Evolutionary conservation across 2,329 filamentous ascomycete species (phyloP), one percentile per base, ranked within the genome.

Genomic region (Trichothecium sympodiale): DNA sequence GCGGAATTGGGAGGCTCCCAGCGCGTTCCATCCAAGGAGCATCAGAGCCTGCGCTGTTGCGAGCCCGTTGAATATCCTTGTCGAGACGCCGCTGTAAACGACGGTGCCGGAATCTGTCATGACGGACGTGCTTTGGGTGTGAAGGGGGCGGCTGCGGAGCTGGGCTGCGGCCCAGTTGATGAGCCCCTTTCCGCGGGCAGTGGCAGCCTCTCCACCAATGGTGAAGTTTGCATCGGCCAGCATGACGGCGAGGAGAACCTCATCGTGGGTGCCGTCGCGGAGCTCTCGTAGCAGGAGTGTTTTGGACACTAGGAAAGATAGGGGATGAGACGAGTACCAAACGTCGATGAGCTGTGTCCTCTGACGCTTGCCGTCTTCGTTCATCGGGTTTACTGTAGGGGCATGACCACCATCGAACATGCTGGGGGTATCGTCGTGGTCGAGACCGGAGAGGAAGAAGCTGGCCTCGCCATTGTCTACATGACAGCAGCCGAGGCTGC

Each of bases 271-370:
- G n/a, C 49, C 54, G 37, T 60, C 56, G 16, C 57, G 52, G 8
- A 60, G 47, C 26, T 58, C 55, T 26, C 54, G 49, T 13, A 61
- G 49, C 8, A 63, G 49, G 8, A 63, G 43, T 2, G 59, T 62
- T 43, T 63, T 63, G 35, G 59, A 62, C 13, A 63, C 46, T 13
- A 62, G 46, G 35, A 56, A 54, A 8, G 59, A 59, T 6, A 63
- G 43, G 17, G 60, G 60, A 31, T 63, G 60, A 10, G 50, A 41
- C 1, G 55, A 58, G 38, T 57, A 63, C 60, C 60, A 63, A 17
- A 63, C 51, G 34, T 63, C 60, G 30, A 63, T 55, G 17, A 63
- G 45, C 36, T 58, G 55, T 7, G 46, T 55, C 35, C 53, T 49
- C 25, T 57, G 54, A 23, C 54, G 41, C 20, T 48, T 48, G 6